Base-by-base conservation (phyloP, 805 yeast genomes). In the Wickerhamiella hasegawae region DNA sequence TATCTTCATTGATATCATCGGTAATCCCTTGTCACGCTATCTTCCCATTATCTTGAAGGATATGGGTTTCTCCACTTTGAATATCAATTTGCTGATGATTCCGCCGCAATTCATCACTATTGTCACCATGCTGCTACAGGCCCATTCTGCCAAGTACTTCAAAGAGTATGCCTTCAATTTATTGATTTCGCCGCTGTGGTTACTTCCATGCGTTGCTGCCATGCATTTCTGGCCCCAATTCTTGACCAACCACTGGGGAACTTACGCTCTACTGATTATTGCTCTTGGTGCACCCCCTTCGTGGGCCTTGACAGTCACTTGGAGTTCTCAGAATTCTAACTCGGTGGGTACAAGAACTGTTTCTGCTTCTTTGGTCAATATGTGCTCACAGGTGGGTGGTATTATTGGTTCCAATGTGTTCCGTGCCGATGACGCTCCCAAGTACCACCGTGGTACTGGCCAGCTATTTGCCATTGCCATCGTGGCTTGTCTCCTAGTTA, bases 261-360 rank as follows among this genome's bases (percentile, higher is more conserved):
- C 47, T 1, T 51, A 40, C 33, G 46, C 49, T 4, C 41, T 49
- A 5, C 30, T 44, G 4, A 32, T 41, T 8, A 38, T 49, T 12
- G 25, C 43, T 9, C 42, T 48, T 4, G 47, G 48, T 4, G 38
- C 32, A 22, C 52, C 53, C 2, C 59, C 60, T 24, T 54, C 62
- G 15, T 66, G 66, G 54, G 65, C 73, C 1, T 50, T 70, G 32
- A 52, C 65, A 40, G 69, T 66, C 23, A 50, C 66, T 21, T 65
- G 72, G 66, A 63, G 67, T 36, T 68, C 76, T 0, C 49, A 66
- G 19, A 69, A 69, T 42, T 60, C 73, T 9, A 63, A 66, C 47
- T 60, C 71, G 3, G 70, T 70, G 24, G 53, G 71, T 21, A 56
- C 65, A 5, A 57, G 76, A 44, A 64, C 75, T 0, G 68, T 70